Conservation (phyloP, 352 stramenopile genomes). For the Albugo candida region DNA sequence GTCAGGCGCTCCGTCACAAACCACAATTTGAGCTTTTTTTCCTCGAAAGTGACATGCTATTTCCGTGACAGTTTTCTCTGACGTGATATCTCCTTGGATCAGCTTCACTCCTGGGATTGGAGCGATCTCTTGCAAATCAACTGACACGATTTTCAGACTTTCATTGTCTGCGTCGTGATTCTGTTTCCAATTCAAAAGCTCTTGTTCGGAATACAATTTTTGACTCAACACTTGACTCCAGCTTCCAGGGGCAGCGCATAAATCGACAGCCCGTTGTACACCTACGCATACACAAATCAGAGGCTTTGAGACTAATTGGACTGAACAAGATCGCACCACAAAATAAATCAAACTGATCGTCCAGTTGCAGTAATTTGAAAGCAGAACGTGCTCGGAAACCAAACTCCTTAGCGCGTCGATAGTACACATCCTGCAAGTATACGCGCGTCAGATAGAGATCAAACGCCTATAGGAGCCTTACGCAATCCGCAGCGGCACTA, state of each 20-base stretch:
- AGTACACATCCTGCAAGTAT: conserved; percentile 61
- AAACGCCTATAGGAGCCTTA: no score
- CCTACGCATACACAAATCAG: conserved; percentile 9
- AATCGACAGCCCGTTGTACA: conserved; percentile 88
- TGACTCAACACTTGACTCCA: conserved; percentile 95
- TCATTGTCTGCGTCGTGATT: conserved; percentile 10
- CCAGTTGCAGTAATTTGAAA: conserved; percentile 98
- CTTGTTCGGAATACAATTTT: conserved; percentile 47
- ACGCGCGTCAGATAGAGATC: no score
- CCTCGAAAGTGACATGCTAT: conserved; percentile 92
- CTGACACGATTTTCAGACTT: conserved; percentile 85
- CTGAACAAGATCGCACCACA: conserved; percentile 9
- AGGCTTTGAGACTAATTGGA: conserved; percentile 3
- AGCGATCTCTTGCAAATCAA: conserved; percentile 98
- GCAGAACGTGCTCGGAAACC: conserved; percentile 94
- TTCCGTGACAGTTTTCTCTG: conserved; percentile 84
- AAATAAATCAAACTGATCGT: conserved; percentile 96
- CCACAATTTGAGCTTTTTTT: conserved; percentile 89
- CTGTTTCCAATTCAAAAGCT: conserved; percentile 9
- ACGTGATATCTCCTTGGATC: conserved; percentile 94
- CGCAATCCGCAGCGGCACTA: no score
- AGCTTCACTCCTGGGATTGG: conserved; percentile 91
- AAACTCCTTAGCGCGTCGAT: conserved; percentile 87
- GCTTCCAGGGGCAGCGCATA: conserved; percentile 95
- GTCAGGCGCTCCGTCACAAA: conserved; percentile 97